These are phyloP conservation scores for Sporothrix curviconia DNA, from an alignment of 2,329 filamentous ascomycete genomes.

Conservation along the genomic window DNA sequence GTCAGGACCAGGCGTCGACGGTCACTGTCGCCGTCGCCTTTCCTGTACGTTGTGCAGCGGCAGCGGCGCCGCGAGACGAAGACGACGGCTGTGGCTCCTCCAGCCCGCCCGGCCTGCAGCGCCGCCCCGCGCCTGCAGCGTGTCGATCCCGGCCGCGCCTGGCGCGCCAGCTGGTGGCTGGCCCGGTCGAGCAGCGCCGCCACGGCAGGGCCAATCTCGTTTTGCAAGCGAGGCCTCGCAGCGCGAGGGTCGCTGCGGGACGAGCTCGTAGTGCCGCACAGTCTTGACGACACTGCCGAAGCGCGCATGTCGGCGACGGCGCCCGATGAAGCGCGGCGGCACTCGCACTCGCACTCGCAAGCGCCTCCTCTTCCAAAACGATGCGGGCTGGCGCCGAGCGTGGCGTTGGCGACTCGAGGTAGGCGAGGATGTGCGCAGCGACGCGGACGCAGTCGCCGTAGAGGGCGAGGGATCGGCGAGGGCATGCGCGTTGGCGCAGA, in stretches of 20 bases:
- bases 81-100: constrained; percentile 19
- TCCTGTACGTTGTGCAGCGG: too few relatives aligned
- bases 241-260: constrained; percentile 72
- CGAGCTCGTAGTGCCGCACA: constrained; percentile 80
- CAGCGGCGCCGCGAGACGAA: too few relatives aligned
- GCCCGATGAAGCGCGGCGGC: not conserved
- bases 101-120: constrained; percentile 67
- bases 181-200: constrained; percentile 71
- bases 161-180: constrained; percentile 74
- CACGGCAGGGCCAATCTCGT: constrained; percentile 86
- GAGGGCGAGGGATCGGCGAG: too few relatives aligned
- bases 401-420: constrained; percentile 53
- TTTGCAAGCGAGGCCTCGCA: constrained; percentile 79
- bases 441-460: constrained; percentile 55
- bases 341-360: not conserved
- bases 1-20: too few relatives aligned
- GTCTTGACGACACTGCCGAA: constrained; percentile 50
- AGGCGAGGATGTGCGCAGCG: constrained; percentile 53
- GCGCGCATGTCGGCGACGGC: constrained; percentile 49
- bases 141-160: constrained; percentile 76
- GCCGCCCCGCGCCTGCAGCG: constrained; percentile 76
- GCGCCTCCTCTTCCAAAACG: too few relatives aligned
- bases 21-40: constrained; percentile 13
- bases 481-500: too few relatives aligned
- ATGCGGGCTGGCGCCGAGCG: constrained; percentile 38